phyloP scores from a whole-genome alignment of 2,329 filamentous ascomycete genomes.

The Aureobasidium sp. region DNA sequence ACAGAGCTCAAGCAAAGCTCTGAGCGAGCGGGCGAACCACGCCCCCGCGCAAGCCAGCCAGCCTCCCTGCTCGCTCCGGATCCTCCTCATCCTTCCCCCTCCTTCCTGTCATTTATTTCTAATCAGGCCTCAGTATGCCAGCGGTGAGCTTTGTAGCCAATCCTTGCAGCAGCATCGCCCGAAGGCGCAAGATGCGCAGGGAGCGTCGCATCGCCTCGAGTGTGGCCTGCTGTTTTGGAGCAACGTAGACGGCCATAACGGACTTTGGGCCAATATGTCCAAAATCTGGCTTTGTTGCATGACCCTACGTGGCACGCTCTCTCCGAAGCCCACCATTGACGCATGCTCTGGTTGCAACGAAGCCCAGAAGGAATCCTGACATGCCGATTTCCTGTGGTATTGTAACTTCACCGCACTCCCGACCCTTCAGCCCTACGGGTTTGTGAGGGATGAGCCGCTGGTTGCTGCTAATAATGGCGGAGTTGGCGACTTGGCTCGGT shows the following conservation, averaged over 20 bases:
- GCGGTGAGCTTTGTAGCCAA: conserved; percentile 8
- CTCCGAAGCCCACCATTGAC: neutral
- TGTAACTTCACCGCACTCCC: conserved; percentile 7
- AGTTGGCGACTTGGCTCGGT: conserved; percentile 10
- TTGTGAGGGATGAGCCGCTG: conserved; percentile 1
- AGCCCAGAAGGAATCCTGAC: neutral
- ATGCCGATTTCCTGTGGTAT: neutral
- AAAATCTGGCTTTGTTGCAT: conserved; percentile 6
- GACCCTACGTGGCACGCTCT: conserved; percentile 5
- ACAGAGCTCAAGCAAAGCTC: conserved; percentile 3
- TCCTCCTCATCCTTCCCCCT: conserved; percentile 2
- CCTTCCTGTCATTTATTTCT: conserved; percentile 5
- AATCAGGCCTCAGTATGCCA: conserved; percentile 1
- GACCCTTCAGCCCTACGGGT: conserved; percentile 7
- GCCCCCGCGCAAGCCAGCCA: conserved; percentile 4
- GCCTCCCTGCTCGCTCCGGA: neutral
- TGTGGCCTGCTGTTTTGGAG: neutral
- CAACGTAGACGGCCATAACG: conserved; percentile 5
- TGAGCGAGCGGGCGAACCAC: neutral
- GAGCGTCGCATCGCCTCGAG: conserved; percentile 6
- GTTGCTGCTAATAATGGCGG: conserved; percentile 14
- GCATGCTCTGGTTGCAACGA: neutral
- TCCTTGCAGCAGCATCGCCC: conserved; percentile 6
- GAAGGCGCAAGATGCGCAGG: conserved; percentile 8
- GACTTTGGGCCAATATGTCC: neutral